Percentiles rank a stretch among this genome's conserved stretches.
Evolutionary conservation across 352 stramenopile species (phyloP).

Genomic region (Globisporangium emineosum): DNA sequence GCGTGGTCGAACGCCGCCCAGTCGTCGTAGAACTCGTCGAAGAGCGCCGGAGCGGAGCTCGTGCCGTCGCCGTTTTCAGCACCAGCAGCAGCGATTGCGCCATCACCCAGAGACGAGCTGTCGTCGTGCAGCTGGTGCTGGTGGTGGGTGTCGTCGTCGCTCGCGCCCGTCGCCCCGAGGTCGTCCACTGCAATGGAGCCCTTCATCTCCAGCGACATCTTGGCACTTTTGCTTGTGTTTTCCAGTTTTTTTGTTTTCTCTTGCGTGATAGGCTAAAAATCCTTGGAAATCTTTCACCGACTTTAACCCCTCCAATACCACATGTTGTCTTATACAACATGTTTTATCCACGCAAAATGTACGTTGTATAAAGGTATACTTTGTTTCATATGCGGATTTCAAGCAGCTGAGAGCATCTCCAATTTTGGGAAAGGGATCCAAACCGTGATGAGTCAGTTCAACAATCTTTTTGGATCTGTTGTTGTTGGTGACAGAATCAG

Average conservation of each 20-base stretch:
- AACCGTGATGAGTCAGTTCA: too few relatives aligned
- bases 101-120: background rate
- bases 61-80: background rate
- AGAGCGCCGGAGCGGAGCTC: conserved; percentile 31
- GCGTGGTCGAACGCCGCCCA: conserved; percentile 67
- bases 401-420: too few relatives aligned
- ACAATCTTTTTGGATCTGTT: too few relatives aligned
- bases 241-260: background rate
- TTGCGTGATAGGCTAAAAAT: background rate
- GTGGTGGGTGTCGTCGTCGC: conserved; percentile 2
- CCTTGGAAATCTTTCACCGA: too few relatives aligned
- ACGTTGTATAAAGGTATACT: too few relatives aligned
- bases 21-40: conserved; percentile 75
- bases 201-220: conserved; percentile 8
- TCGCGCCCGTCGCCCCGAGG: background rate
- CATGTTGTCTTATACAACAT: too few relatives aligned
- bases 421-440: too few relatives aligned
- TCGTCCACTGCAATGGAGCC: conserved; percentile 4
- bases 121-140: background rate
- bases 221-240: too few relatives aligned
- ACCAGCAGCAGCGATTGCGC: background rate
- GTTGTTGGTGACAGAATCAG: too few relatives aligned
- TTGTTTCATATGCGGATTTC: too few relatives aligned
- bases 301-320: too few relatives aligned
- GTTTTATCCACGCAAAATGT: too few relatives aligned